Evolutionary conservation across 306 rosid species (phyloP).

Genomic region (Lupinus albus): DNA sequence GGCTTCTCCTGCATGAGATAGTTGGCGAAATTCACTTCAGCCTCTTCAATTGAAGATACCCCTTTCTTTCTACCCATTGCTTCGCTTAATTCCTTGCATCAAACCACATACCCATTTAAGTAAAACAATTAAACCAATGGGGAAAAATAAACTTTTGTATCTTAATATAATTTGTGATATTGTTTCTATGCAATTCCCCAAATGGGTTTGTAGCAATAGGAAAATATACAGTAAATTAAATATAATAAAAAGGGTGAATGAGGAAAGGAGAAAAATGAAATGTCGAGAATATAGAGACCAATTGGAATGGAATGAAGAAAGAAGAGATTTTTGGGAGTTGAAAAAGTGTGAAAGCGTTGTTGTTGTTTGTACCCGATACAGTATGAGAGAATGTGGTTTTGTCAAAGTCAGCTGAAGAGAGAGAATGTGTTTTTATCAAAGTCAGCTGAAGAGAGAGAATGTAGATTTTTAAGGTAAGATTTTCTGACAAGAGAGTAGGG

Average conservation of each 20-base stretch:
- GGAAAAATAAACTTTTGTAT: not conserved
- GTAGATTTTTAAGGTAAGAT: no score
- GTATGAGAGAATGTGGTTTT: not conserved
- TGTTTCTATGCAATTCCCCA: not conserved
- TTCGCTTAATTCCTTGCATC: slow-evolving; percentile 32
- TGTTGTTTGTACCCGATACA: not conserved
- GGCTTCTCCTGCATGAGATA: slow-evolving; percentile 62
- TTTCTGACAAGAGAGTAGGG: no score
- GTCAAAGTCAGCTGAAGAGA: slow-evolving; percentile 1
- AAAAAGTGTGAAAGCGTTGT: slow-evolving; percentile 33
- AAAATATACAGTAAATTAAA: not conserved
- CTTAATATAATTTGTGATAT: not conserved
- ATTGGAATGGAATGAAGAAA: not conserved
- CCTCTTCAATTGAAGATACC: slow-evolving; percentile 52
- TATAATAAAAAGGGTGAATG: not conserved
- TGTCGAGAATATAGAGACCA: not conserved
- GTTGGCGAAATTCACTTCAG: slow-evolving; percentile 56
- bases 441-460: no score
- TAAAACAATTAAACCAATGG: not conserved
- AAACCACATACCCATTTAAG: slow-evolving; percentile 12
- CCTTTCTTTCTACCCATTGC: slow-evolving; percentile 56
- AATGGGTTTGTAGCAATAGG: not conserved
- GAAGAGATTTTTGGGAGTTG: slow-evolving; percentile 19
- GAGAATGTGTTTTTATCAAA: no score
- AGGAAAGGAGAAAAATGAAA: not conserved